A percentile compares a stretch with the other conserved stretches of the same genome.
These are phyloP conservation scores for Cladophialophora psammophila DNA, from an alignment of 2,329 filamentous ascomycete genomes.

Conservation along the genomic window DNA sequence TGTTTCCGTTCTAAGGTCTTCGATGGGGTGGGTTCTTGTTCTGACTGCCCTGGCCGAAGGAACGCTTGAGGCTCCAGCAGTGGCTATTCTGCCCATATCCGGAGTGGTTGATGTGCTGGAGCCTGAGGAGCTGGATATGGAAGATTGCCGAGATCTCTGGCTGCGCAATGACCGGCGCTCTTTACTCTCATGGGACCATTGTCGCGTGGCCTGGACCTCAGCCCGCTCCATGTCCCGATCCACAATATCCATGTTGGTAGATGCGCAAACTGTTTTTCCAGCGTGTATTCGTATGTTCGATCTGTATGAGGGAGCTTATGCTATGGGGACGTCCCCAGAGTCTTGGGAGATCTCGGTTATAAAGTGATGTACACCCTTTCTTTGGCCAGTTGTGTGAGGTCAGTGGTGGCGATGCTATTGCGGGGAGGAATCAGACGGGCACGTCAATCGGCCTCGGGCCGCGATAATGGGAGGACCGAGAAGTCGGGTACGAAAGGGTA, in stretches of 20 bases:
- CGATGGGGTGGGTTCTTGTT: constrained; percentile 40
- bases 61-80: constrained; percentile 32
- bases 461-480: constrained; percentile 1
- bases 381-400: not conserved
- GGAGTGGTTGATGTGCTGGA: constrained; percentile 39
- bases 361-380: not conserved
- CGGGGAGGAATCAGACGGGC: not conserved
- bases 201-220: constrained; percentile 42
- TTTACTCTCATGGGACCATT: constrained; percentile 35
- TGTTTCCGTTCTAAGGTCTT: constrained; percentile 40
- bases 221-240: constrained; percentile 50
- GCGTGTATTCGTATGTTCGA: not conserved
- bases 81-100: constrained; percentile 38
- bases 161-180: constrained; percentile 35
- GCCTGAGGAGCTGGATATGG: constrained; percentile 39
- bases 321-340: not conserved
- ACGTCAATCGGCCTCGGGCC: not conserved
- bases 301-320: not conserved
- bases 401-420: not conserved
- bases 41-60: constrained; percentile 25
- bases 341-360: not conserved
- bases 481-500: not conserved
- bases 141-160: constrained; percentile 28
- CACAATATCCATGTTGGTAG: constrained; percentile 47
- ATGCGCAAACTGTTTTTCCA: not conserved